Base-by-base conservation (phyloP, 2,329 filamentous ascomycete genomes). In the Neurospora sp. region DNA sequence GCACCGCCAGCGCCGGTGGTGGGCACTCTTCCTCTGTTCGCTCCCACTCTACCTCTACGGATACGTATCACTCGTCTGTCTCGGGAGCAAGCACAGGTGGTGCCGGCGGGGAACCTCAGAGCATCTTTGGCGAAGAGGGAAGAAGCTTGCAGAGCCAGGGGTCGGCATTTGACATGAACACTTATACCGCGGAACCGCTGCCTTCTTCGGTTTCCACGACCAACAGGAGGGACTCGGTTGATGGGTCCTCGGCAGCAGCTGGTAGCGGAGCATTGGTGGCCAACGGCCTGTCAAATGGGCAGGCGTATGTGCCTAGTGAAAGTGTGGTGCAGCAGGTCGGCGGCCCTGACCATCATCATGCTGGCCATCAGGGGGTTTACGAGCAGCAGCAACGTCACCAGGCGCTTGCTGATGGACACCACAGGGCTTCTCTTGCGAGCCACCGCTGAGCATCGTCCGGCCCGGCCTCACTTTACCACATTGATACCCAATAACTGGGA, bases 301-400 rank as follows among this genome's bases (percentile, higher is more conserved):
- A 80, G 28, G 69, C 77, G 65, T 80, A 80, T 71, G 76, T 80
- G 0, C 77, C 78, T 3, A 72, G 69, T 28, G 72, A 72, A 37
- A 43, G 66, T 23, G 28, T 67, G 23, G 28, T 62, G 17, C 69
- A 68, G 52, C 28, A 28, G 28, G 28, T 28, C 28, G 52, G 33
- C 28, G 28, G 52, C 12, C 52, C 23, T 62, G 52, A 62, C 6
- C 52, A 62, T 33, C 52, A 62, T 36, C 28, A 36, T 62, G 23
- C 12, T 33, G 52, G 52, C 28, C 52, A 62, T 36, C 52, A 62
- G 23, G 52, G 52, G 28, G 52, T 62, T 8, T 62, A 62, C 28
- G 52, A 62, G 52, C 52, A 62, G 52, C 52, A 62, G 28, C 52
- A 62, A 33, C 52, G 52, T 62, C 52, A 62, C 28, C 52, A 62